Evolutionary conservation across 2,329 filamentous ascomycete genomes (phyloP), one percentile per base, ranked within the genome.

Genomic region (Grosmannia huntii): DNA sequence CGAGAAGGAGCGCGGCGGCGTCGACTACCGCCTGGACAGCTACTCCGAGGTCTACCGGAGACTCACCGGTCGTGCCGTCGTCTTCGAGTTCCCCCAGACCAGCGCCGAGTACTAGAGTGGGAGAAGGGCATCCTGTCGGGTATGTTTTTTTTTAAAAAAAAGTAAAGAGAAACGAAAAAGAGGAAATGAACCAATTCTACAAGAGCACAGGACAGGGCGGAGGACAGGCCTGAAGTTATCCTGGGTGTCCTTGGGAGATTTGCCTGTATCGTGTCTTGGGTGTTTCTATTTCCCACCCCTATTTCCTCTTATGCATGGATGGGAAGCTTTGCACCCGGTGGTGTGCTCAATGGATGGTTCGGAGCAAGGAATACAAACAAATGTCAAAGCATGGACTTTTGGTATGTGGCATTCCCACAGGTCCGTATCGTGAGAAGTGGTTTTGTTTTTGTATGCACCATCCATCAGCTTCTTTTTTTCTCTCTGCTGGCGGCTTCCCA

Each of bases 21-120:
- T 99, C 70, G 94, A 99, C 84, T 96, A 97, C 88, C 86, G 94
- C 76, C 89, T 99, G 70, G 94, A 99, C 80, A 96, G 92, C 75
- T 99, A 99, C 85, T 89, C 90, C 66, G 94, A 99, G 86, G 94
- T 99, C 75, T 99, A 99, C 89, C 90, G 90, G 78, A 87, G 90
- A 72, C 82, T 99, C 73, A 99, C 94, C 64, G 94, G 94, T 78
- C 94, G 95, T 79, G 85, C 85, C 74, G 94, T 97, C 75, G 85
- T 86, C 78, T 99, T 99, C 74, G 94, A 99, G 86, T 99, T 99
- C 86, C 94, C 94, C 71, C 88, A 95, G 82, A 82, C 82, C 72
- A 76, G 80, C 71, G 70, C 83, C 68, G 91, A 96, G 74, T 95
- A 88, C 80, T 95, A 94, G 81, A 62, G 27, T n/a, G n/a, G 51